phyloP scores from a whole-genome alignment of 1,284 basidiomycete species.

The Irpex sp. region DNA sequence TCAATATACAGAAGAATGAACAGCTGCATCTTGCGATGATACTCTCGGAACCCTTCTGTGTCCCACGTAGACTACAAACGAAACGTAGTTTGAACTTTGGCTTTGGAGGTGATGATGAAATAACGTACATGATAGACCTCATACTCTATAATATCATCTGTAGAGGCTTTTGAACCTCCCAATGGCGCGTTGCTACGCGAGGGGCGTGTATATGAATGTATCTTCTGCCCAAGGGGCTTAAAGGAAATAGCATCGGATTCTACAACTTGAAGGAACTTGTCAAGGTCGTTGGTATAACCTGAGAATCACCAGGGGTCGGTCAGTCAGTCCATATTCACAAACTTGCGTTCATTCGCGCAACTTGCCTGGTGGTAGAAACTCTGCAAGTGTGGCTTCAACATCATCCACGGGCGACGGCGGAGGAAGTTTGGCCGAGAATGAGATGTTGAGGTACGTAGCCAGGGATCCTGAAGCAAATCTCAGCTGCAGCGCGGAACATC shows the following conservation, averaged over 20 bases:
- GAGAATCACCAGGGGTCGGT: neutral
- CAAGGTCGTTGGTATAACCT: constrained; percentile 69
- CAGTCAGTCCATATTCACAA: neutral
- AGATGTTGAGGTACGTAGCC: constrained; percentile 70
- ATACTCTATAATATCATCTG: constrained; percentile 2
- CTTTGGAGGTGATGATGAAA: neutral
- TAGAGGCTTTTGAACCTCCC: neutral
- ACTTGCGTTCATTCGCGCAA: neutral
- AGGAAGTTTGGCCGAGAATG: constrained; percentile 63
- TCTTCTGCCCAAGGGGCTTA: constrained; percentile 72
- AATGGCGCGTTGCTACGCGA: neutral
- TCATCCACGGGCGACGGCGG: constrained; percentile 84
- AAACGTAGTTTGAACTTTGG: neutral
- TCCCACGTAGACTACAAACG: constrained; percentile 69
- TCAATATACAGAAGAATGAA: constrained; percentile 96
- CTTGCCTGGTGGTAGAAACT: constrained; percentile 77
- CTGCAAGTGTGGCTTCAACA: constrained; percentile 73
- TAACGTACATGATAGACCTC: constrained; percentile 10
- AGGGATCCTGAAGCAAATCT: constrained; percentile 88
- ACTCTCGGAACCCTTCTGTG: constrained; percentile 89
- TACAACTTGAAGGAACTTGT: constrained; percentile 63
- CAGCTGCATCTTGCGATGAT: constrained; percentile 92
- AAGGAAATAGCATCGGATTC: constrained; percentile 75
- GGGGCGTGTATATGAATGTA: constrained; percentile 29
- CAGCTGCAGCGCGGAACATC: constrained; percentile 41